Base-by-base conservation (phyloP, 139 green algal species). In the Asterochloris erici region DNA sequence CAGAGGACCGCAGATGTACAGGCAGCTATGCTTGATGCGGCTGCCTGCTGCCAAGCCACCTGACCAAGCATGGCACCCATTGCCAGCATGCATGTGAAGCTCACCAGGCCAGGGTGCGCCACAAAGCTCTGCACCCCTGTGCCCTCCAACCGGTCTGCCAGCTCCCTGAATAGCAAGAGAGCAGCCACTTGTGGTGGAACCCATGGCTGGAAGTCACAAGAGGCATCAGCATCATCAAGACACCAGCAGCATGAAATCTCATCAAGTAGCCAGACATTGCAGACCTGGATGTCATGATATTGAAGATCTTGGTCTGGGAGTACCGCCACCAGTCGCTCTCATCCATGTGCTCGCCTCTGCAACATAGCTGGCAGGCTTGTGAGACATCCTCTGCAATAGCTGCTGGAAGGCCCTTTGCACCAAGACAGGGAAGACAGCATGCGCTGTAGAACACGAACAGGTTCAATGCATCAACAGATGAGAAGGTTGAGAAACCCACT, bases 241-340 rank as follows among this genome's bases (percentile, higher is more conserved):
- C n/a, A n/a, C 17, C 23, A 77, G 73, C 73, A 14, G 73, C 23
- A 77, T 1, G 60, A 26, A 12, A 60, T 26, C 23, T 77, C 71
- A 61, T 21, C 38, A 54, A 54, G 38, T 54, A 10, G 38, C 38
- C 38, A 54, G 38, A 54, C 38, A 54, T 6, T 54, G 38, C 38
- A 54, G 38, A 54, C 38, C 38, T 54, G 38, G 24, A 73, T 19
- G 73, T 71, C 85, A 88, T 88, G 38, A 88, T 83, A 26, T 88
- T 84, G 76, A 86, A 86, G n/a, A 88, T 79, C 81, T 88, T 88
- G 77, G 85, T 86, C 12, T 81, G 81, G 16, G 77, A 81, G 77
- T 88, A 88, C 62, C 81, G 85, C 85, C 85, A 88, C 85, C 85
- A 88, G 70, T 88, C 85, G 38, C 68, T 81, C 77, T 84, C 77